These are phyloP conservation scores for Botrytis cinerea DNA, from an alignment of 2,329 filamentous ascomycete genomes.

Conservation along the genomic window DNA sequence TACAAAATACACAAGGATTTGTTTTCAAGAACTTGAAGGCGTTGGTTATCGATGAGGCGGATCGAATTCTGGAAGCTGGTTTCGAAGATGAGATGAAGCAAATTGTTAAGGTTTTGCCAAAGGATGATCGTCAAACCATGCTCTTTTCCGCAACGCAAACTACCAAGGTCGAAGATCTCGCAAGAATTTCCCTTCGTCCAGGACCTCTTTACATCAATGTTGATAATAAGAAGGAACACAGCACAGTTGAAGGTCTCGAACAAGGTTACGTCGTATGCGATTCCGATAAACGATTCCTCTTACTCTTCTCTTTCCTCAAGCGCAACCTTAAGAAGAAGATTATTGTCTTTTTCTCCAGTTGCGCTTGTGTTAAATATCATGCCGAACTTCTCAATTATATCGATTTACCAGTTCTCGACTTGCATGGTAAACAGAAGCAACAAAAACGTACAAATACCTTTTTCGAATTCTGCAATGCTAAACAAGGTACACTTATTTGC, in stretches of 20 bases:
- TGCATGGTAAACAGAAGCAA: slow-evolving; percentile 97
- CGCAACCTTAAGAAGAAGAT: slow-evolving; percentile 87
- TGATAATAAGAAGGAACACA: slow-evolving; percentile 83
- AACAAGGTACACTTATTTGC: slow-evolving; percentile 85
- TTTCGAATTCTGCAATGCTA: slow-evolving; percentile 90
- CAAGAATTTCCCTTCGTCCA: slow-evolving; percentile 85
- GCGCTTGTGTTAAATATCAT: slow-evolving; percentile 94
- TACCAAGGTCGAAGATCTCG: slow-evolving; percentile 96
- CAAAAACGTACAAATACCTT: slow-evolving; percentile 99
- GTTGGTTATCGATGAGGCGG: slow-evolving; percentile 93
- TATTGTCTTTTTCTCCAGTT: slow-evolving; percentile 93
- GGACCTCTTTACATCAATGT: slow-evolving; percentile 97
- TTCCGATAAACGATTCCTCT: slow-evolving; percentile 86
- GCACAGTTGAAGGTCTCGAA: slow-evolving; percentile 89
- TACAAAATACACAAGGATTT: slow-evolving; percentile 89
- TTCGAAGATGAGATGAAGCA: slow-evolving; percentile 99
- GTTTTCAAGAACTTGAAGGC: slow-evolving; percentile 90
- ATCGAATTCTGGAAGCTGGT: slow-evolving; percentile 93
- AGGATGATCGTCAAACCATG: slow-evolving; percentile 88
- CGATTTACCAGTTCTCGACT: slow-evolving; percentile 81
- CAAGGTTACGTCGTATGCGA: slow-evolving; percentile 96
- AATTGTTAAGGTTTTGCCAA: slow-evolving; percentile 91
- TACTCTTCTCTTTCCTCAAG: slow-evolving; percentile 94
- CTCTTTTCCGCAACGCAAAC: slow-evolving; percentile 99
- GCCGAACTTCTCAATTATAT: slow-evolving; percentile 96